Conservation (phyloP, 352 stramenopile species). For the Phytophthora ramorum region DNA sequence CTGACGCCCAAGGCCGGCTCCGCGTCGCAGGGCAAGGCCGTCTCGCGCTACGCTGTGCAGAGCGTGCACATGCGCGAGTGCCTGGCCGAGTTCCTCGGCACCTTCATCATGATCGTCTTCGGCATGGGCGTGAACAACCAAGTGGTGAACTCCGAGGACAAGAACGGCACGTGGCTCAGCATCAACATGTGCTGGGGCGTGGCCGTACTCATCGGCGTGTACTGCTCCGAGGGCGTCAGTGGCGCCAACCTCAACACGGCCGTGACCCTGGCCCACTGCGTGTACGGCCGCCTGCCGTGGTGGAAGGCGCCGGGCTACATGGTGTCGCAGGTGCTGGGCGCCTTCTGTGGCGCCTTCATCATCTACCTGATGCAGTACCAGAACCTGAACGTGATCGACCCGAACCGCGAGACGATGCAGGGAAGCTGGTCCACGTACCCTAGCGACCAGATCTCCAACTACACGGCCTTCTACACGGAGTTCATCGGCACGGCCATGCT, state of each 20-base stretch:
- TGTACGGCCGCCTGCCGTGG: conserved; percentile 51
- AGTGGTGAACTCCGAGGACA: conserved; percentile 49
- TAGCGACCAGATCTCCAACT: conserved; percentile 42
- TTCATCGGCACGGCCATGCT: conserved; percentile 62
- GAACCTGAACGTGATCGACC: conserved; percentile 51
- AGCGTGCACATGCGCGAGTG: conserved; percentile 47
- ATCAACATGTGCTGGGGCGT: conserved; percentile 63
- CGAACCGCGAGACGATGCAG: conserved; percentile 35
- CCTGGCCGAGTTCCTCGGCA: conserved; percentile 54
- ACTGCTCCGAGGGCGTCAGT: conserved; percentile 49
- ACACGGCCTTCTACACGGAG: conserved; percentile 61
- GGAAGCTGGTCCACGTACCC: conserved; percentile 52
- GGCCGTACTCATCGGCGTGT: conserved; percentile 54
- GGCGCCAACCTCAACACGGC: conserved; percentile 62
- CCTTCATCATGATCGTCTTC: conserved; percentile 56
- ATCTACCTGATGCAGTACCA: conserved; percentile 57
- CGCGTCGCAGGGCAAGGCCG: not conserved
- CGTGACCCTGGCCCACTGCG: conserved; percentile 51
- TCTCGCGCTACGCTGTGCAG: conserved; percentile 21
- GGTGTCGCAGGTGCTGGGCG: conserved; percentile 44
- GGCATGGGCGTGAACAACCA: conserved; percentile 67
- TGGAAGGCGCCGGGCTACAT: conserved; percentile 53
- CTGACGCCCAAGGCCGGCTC: conserved; percentile 7
- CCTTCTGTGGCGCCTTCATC: conserved; percentile 41
- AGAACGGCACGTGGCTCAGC: conserved; percentile 62